Percentiles rank a stretch among this genome's conserved stretches.
Conservation (phyloP, 2,329 filamentous ascomycete genomes). For the Zymoseptoria brevis region DNA sequence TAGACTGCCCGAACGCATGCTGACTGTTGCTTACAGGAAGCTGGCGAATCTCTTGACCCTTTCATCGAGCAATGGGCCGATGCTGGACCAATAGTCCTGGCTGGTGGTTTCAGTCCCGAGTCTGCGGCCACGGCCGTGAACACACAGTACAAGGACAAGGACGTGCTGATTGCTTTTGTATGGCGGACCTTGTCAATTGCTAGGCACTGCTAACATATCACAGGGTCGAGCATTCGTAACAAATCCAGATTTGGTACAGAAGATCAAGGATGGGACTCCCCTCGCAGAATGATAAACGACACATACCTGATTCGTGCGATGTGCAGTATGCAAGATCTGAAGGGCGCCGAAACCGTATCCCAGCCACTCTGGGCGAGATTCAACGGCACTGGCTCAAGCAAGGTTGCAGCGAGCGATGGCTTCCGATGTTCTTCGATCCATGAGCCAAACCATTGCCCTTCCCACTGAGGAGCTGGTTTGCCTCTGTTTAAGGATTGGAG, state of each 20-base stretch:
- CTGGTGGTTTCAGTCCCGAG: conserved; percentile 36
- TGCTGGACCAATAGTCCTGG: conserved; percentile 42
- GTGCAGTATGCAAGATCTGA: no score
- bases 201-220: neutral
- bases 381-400: no score
- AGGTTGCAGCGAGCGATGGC: no score
- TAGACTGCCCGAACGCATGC: neutral
- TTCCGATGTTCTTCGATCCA: no score
- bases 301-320: conserved; percentile 27
- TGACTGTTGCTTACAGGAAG: neutral
- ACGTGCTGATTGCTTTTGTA: conserved; percentile 40
- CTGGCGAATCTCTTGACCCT: conserved; percentile 35
- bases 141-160: conserved; percentile 32
- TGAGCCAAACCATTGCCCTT: no score
- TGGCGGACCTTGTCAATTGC: neutral
- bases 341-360: no score
- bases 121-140: conserved; percentile 30
- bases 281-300: conserved; percentile 14
- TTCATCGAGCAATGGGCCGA: conserved; percentile 40
- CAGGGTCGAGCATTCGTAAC: conserved; percentile 39
- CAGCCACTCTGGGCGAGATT: no score
- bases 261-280: conserved; percentile 36
- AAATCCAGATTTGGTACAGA: conserved; percentile 42
- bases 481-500: no score
- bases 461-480: no score